phyloP scores from a whole-genome alignment of 495 filamentous ascomycete genomes.

The Hypomontagnella submonticulosa region DNA sequence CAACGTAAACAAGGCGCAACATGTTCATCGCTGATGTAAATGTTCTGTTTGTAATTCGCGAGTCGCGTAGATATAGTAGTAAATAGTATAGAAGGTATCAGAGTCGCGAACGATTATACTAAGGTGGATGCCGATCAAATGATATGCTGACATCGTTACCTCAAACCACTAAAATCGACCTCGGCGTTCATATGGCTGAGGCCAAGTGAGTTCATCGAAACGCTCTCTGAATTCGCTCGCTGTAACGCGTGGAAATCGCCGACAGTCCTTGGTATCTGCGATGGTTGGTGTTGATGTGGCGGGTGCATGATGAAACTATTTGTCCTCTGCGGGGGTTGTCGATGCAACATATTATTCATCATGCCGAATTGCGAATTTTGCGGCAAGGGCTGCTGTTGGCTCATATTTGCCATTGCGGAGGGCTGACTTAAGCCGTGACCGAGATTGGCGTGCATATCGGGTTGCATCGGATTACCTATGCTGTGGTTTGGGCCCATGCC shows the following conservation, averaged over 20 bases:
- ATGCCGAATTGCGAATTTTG: constrained; percentile 40
- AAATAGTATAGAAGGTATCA: background rate
- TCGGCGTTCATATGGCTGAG: constrained; percentile 46
- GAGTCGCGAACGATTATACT: constrained; percentile 1
- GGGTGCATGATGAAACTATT: constrained; percentile 56
- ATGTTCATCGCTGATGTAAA: background rate
- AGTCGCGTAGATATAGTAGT: too few species aligned
- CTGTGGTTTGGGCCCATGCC: constrained; percentile 51
- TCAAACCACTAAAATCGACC: constrained; percentile 46
- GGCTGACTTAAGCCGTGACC: constrained; percentile 41
- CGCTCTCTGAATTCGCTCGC: constrained; percentile 55
- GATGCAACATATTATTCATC: constrained; percentile 51
- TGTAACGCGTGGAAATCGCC: constrained; percentile 61
- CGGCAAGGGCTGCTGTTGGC: constrained; percentile 38
- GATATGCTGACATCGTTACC: constrained; percentile 23
- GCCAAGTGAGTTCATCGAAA: constrained; percentile 51
- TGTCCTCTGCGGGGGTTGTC: constrained; percentile 53
- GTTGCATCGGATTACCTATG: constrained; percentile 49
- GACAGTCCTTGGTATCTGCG: constrained; percentile 53
- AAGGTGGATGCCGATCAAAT: constrained; percentile 4
- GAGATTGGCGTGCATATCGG: constrained; percentile 48
- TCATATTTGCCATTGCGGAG: constrained; percentile 35
- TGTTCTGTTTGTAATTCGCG: background rate
- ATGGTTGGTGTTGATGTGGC: constrained; percentile 39
- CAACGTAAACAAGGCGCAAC: too few species aligned